Evolutionary conservation across 768 basidiomycete species (phyloP).

Genomic region (Austroboletus eburneus): DNA sequence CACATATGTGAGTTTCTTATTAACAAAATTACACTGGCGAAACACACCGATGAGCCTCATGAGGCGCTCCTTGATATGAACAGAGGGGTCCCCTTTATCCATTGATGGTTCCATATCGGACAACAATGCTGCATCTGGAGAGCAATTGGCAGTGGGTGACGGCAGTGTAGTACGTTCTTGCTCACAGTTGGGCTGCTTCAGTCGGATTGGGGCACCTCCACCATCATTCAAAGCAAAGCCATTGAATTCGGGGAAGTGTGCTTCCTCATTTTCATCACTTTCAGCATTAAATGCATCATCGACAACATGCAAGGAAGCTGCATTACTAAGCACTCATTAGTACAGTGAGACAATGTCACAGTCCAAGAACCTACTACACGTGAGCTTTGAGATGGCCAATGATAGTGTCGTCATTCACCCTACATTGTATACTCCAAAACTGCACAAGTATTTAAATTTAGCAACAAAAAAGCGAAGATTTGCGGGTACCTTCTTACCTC

Average conservation of each 20-base stretch:
- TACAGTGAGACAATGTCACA: neutral
- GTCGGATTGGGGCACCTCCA: neutral
- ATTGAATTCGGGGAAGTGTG: neutral
- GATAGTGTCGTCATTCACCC: neutral
- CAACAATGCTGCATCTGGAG: no score
- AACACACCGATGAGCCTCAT: neutral
- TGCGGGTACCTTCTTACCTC: neutral
- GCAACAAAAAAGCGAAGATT: neutral
- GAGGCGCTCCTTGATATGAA: neutral
- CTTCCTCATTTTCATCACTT: neutral
- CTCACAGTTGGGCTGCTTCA: no score
- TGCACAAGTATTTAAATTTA: neutral
- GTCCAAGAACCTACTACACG: neutral
- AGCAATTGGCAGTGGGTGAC: no score
- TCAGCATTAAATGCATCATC: neutral
- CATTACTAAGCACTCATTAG: neutral
- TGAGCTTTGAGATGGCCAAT: neutral
- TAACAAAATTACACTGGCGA: neutral
- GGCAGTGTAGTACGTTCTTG: no score
- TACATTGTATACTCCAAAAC: neutral
- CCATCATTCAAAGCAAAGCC: neutral
- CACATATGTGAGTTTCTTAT: neutral
- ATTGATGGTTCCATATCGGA: no score
- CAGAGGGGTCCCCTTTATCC: no score
- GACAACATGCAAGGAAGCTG: neutral